Evolutionary conservation across 352 stramenopile species (phyloP).

Genomic region (Phytophthora sp.): DNA sequence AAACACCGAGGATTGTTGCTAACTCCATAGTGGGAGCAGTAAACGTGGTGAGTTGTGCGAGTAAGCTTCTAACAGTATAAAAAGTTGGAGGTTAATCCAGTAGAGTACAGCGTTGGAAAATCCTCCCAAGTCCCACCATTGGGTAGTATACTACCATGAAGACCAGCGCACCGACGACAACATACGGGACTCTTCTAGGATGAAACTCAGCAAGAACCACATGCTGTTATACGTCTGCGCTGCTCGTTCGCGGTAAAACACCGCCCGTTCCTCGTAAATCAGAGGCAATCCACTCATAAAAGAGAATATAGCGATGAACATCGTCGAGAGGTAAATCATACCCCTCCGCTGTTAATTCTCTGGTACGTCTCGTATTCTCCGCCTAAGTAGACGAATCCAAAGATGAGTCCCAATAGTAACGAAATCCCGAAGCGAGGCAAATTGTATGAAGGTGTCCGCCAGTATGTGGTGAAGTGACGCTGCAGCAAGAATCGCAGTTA

Average conservation of each 20-base stretch:
- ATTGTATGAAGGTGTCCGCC: conserved; percentile 86
- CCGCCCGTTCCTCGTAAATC: conserved; percentile 58
- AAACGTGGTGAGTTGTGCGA: too few relatives aligned
- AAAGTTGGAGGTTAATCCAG: too few relatives aligned
- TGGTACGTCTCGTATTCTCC: conserved; percentile 41
- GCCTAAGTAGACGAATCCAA: conserved; percentile 20
- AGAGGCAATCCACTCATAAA: conserved; percentile 29
- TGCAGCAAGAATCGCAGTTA: conserved; percentile 30
- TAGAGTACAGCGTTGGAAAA: too few relatives aligned
- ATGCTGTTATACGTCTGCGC: conserved; percentile 93
- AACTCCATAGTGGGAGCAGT: too few relatives aligned
- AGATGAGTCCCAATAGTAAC: conserved; percentile 20
- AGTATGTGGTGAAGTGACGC: conserved; percentile 66
- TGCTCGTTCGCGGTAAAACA: conserved; percentile 88
- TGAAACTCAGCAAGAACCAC: too few relatives aligned
- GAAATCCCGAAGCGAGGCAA: conserved; percentile 61
- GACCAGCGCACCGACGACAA: too few relatives aligned
- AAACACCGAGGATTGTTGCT: too few relatives aligned
- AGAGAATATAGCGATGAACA: conserved; percentile 51
- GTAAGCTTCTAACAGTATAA: too few relatives aligned
- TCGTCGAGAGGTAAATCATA: conserved; percentile 77
- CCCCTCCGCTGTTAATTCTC: conserved; percentile 40
- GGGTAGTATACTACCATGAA: too few relatives aligned
- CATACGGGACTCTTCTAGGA: too few relatives aligned
- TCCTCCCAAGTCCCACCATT: too few relatives aligned